These are phyloP conservation scores for Fusarium cicatricum DNA, from an alignment of 2,329 filamentous ascomycete genomes.

Conservation along the genomic window DNA sequence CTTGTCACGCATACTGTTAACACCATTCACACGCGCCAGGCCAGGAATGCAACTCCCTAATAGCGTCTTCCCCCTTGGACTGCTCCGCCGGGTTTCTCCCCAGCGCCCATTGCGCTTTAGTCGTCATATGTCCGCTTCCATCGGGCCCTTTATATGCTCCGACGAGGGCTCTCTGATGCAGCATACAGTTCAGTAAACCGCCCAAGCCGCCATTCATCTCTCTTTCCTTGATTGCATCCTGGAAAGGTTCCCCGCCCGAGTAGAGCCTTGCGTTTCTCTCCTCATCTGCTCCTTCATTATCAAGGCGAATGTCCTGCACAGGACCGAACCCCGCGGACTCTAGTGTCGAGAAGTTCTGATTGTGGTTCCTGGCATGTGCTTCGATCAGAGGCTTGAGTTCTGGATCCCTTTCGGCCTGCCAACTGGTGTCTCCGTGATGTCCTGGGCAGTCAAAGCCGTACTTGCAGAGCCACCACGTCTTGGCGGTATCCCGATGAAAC, in stretches of 20 bases:
- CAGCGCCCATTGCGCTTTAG: neutral
- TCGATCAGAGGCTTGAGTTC: neutral
- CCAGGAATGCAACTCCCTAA: neutral
- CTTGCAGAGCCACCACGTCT: neutral
- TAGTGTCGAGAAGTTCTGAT: neutral
- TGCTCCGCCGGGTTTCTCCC: neutral
- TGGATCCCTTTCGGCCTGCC: neutral
- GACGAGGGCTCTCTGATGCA: neutral
- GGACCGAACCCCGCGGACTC: neutral
- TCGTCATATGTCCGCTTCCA: neutral
- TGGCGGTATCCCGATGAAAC: neutral
- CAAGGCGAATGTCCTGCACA: neutral
- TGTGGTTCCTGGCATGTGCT: neutral
- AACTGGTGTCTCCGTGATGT: neutral
- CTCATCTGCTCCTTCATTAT: neutral
- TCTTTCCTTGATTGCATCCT: neutral
- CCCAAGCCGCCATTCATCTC: neutral
- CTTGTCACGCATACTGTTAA: neutral
- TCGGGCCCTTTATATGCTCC: neutral
- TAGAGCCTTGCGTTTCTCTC: neutral
- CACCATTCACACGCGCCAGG: neutral
- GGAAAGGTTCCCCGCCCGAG: neutral
- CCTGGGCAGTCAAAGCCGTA: neutral
- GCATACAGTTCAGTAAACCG: conserved; percentile 4
- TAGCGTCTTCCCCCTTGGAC: neutral